Base-by-base conservation (phyloP, 2,329 filamentous ascomycete species). In the Chaetomium olivaceum region DNA sequence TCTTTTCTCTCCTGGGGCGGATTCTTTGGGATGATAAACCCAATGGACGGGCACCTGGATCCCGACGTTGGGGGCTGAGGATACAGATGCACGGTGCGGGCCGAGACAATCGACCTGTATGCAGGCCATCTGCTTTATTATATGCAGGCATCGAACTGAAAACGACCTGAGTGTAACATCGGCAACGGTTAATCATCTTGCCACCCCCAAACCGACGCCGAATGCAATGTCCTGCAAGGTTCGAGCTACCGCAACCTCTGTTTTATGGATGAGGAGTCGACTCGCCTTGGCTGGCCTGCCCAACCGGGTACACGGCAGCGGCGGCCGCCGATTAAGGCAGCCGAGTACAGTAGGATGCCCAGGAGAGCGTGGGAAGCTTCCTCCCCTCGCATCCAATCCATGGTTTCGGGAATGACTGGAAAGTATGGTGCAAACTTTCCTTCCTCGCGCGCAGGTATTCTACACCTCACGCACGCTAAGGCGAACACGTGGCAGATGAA, bases 241-340 rank as follows among this genome's bases (percentile, higher is more conserved):
- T 27, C 23, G 11, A 12, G 48, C 8, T 11, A 23, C 48, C 23
- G 23, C 21, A 48, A 3, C n/a, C 19, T 19, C 62, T 50, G 1
- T 60, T 56, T 7, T 3, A 36, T 1, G 62, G 62, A 25, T 60
- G 57, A 51, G 50, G 62, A 0, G 60, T n/a, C 50, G 56, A 51
- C 57, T 56, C 62, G 9, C 50, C 50, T 16, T 50, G 62, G 0
- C 5, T 60, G 16, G 57, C 36, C 3, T 60, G 57, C 14, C 57
- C 62, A 1, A 27, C 51, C 6, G 62, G 57, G 14, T 64, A 64
- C 51, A 56, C 50, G 8, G 14, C 57, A 21, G 57, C 62, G 7
- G 60, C 50, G 21, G 60, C 62, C 9, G 62, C 57, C 31, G 14
- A 59, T 39, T 27, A 60, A 14, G 39, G 57, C 36, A 21, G 4